Base-by-base conservation (phyloP, 306 rosid species). In the Urtica urens region DNA sequence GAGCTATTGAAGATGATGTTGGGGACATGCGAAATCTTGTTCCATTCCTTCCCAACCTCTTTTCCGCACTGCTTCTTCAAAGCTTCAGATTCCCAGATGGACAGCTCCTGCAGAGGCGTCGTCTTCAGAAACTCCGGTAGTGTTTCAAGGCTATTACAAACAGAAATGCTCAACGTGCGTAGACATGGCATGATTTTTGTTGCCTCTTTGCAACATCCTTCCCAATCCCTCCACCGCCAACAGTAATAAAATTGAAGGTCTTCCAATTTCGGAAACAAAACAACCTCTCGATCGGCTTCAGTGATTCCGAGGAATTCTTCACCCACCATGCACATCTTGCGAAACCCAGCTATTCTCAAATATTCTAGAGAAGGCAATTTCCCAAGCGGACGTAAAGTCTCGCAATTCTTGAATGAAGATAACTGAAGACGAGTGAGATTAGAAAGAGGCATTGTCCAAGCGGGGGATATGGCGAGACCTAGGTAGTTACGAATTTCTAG, bases 361-460 rank as follows among this genome's bases (percentile, higher is more conserved):
- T 2, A 27, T 25, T 48, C 57, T 1, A 48, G 47, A 6, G 30
- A 37, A 5, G 47, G 47, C 21, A 58, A 13, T 58, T 37, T 59
- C 2, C 41, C 58, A 25, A 28, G n/a, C 49, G 65, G 56, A 39
- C 49, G 49, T 14, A 49, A 40, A 22, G 10, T 10, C 12, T 18
- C 28, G 7, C 64, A 58, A 18, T 16, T 3, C 3, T 0, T 0
- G 42, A 46, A 58, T 0, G 0, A 0, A 0, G 0, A 0, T 15
- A 33, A 12, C 4, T 0, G 0, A 12, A 58, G 27, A 1, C 9
- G 3, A 18, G 7, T 61, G 35, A 61, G 20, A 6, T 42, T 42
- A 13, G 12, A 19, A 6, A 61, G 19, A 4, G 46, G 34, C 58
- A 41, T 7, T 29, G 52, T 21, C 59, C 67, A 62, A 10, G 12